Conservation (phyloP, 345 rosid genomes). For the Eucalyptus sideroxylon region DNA sequence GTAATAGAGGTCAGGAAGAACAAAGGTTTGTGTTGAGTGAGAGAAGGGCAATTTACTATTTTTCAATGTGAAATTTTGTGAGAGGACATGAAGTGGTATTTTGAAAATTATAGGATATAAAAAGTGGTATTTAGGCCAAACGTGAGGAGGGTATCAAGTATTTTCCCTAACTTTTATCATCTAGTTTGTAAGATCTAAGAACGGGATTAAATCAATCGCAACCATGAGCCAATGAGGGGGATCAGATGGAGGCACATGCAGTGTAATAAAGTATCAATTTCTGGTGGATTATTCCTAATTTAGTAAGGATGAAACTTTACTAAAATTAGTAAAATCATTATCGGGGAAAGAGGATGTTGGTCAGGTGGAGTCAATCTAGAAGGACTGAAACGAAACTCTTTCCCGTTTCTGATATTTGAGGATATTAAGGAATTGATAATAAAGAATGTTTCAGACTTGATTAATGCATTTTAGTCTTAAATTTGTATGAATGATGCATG, state of each 20-base stretch:
- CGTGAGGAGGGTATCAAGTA: background rate
- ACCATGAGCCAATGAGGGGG: background rate
- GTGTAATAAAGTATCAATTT: background rate
- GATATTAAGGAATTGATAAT: background rate
- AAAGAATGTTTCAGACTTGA: background rate
- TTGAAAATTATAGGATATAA: no score
- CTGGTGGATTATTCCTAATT: background rate
- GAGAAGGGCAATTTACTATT: no score
- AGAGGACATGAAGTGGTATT: no score
- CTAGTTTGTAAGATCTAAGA: background rate
- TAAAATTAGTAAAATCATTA: background rate
- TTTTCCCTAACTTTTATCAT: background rate
- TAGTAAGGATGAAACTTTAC: background rate
- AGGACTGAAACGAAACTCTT: background rate
- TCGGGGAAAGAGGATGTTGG: background rate
- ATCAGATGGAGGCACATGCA: background rate
- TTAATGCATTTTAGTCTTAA: background rate
- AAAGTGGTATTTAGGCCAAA: no score
- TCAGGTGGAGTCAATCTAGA: background rate
- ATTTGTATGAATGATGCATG: background rate
- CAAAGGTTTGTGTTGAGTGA: background rate
- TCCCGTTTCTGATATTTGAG: background rate
- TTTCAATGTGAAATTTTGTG: no score
- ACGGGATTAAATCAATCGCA: background rate
- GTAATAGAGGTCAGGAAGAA: background rate